Base-by-base conservation (phyloP, 139 green algal genomes). In the Eudorina sp. region DNA sequence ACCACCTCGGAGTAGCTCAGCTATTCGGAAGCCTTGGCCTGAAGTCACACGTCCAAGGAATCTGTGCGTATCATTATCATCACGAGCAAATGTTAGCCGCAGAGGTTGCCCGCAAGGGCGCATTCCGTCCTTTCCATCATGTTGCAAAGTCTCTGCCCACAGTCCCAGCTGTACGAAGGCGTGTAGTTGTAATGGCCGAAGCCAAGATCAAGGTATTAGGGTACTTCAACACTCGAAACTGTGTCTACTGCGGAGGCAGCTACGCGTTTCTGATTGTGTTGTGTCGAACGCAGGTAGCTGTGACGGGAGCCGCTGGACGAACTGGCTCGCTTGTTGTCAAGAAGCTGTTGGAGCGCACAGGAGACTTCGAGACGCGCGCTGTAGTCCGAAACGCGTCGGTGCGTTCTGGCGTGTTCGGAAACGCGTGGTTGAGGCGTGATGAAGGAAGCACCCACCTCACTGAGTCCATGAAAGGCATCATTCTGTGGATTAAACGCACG, bases 221-320 rank as follows among this genome's bases (percentile, higher is more conserved):
- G 5, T n/a, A 19, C 23, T 31, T 66, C 55, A 66, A 29, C 55
- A 27, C 4, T 7, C 13, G 18, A 66, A 16, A 58, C 16, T 16
- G 16, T 58, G 13, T 16, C 51, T n/a, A 66, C 27, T n/a, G 55
- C 55, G 18, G 55, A n/a, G n/a, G n/a, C n/a, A n/a, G n/a, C n/a
- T n/a, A n/a, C n/a, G n/a, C n/a, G n/a, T n/a, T n/a, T n/a, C n/a
- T 66, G 55, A n/a, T n/a, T n/a, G 55, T 66, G 18, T 66, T n/a
- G 19, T 7, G 23, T 58, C 51, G 51, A 58, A 58, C 16, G 62
- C 85, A 96, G 91, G 95, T 97, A 4, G 91, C 94, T 6, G 92
- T 97, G 3, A 97, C 95, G 0, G 95, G 95, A 14, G 95, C 95
- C 5, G 95, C 94, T 13, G 95, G 95, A 8, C 87, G 93, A 13